Base-by-base conservation (phyloP, 169 alveolate genomes). In the Plasmodium adleri region DNA sequence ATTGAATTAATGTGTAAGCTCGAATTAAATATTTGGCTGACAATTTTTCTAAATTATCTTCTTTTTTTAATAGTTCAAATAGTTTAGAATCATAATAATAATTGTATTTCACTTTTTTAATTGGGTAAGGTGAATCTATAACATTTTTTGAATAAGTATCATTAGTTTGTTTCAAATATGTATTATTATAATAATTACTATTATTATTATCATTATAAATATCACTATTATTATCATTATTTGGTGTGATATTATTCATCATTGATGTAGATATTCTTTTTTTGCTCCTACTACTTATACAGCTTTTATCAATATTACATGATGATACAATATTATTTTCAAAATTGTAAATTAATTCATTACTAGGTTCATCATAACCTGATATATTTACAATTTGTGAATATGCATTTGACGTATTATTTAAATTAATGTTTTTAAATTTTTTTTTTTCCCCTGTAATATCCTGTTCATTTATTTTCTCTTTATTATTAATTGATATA, bases 1-100 rank as follows among this genome's bases (percentile, higher is more conserved):
- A 83, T 49, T 83, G 91, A 67, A 83, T 83, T 83, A 83, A 39
- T 83, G 91, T 83, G 50, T 83, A 83, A 12, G 91, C 91, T 15
- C 70, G 54, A 17, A 83, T 83, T 49, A 83, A 83, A 68, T 83
- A 83, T 70, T 83, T 83, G n/a, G 83, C 91, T 67, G 85, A 67
- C 47, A 83, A 67, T 43, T 83, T 83, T 32, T 83, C 91, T 43
- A 83, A 68, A 13, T 83, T 83, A 39, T 83, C 91, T 49, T 70
- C 91, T 13, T 59, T 67, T 68, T 83, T 83, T 68, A 83, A 60
- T 62, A 70, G 12, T n/a, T 83, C 71, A 32, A 68, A 47, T 68
- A 83, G 62, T 24, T 39, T 54, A 39, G 91, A 63, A 52, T 83
- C 91, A 26, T 76, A 70, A 72, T 68, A 68, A 83, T 70, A 39